Percentiles rank a stretch among this genome's conserved stretches.
Conservation (phyloP, 345 rosid genomes). For the Lumnitzera littorea region DNA sequence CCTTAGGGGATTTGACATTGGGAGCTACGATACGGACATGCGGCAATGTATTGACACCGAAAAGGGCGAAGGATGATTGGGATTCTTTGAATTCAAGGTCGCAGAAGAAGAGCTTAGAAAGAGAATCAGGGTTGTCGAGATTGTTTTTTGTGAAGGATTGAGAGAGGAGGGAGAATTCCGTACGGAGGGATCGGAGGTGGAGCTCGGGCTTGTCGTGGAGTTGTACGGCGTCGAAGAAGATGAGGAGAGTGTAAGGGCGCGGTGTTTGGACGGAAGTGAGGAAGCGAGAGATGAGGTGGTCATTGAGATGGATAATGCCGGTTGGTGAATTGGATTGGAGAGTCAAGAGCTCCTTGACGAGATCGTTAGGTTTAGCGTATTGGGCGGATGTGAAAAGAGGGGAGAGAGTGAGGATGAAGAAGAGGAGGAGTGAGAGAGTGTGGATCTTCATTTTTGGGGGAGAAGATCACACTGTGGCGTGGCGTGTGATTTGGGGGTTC, state of each 20-base stretch:
- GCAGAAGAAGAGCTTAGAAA: conserved; percentile 67
- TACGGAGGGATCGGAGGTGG: conserved; percentile 55
- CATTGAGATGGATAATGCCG: conserved; percentile 75
- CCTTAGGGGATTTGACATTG: conserved; percentile 35
- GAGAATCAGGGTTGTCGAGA: conserved; percentile 25
- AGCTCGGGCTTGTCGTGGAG: conserved; percentile 63
- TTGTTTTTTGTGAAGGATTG: conserved; percentile 68
- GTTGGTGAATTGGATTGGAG: conserved; percentile 58
- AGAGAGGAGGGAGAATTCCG: conserved; percentile 65
- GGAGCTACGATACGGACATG: conserved; percentile 74
- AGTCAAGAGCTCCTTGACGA: conserved; percentile 41
- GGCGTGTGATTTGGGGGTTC: too few relatives aligned
- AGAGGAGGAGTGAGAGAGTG: conserved; percentile 16
- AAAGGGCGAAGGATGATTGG: conserved; percentile 57
- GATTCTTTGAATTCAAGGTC: conserved; percentile 68
- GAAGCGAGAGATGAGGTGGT: conserved; percentile 71
- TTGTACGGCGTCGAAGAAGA: conserved; percentile 87
- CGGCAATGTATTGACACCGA: conserved; percentile 88
- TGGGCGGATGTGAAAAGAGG: conserved; percentile 5
- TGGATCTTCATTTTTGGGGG: not conserved
- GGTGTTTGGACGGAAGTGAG: conserved; percentile 59
- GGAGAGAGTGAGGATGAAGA: conserved; percentile 21
- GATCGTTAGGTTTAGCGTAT: conserved; percentile 16
- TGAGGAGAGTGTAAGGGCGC: conserved; percentile 61
- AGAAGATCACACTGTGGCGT: too few relatives aligned